phyloP scores from a whole-genome alignment of 495 filamentous ascomycete species.

The Neurospora cerealis region DNA sequence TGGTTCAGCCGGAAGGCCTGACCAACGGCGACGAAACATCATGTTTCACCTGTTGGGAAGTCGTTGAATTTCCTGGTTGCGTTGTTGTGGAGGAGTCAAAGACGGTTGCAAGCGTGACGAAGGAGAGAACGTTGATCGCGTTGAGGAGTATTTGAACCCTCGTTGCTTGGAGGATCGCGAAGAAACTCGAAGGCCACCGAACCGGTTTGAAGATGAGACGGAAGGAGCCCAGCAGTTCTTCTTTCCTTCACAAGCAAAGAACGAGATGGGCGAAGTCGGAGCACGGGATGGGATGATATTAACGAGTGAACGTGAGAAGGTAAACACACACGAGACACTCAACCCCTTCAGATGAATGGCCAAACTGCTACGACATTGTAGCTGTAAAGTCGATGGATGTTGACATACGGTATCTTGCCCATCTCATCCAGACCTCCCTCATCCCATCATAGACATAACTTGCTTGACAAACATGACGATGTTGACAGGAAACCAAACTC shows the following conservation, averaged over 20 bases:
- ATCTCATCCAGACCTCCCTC: background rate
- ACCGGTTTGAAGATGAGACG: background rate
- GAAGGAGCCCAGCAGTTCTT: background rate
- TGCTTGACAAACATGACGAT: background rate
- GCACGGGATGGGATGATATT: background rate
- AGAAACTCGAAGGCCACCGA: background rate
- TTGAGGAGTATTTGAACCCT: background rate
- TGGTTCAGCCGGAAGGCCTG: constrained; percentile 61
- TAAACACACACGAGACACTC: background rate
- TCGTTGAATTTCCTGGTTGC: background rate
- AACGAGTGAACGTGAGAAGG: background rate
- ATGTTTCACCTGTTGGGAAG: background rate
- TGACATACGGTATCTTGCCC: background rate
- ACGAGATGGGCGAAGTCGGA: background rate
- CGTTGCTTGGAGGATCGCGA: background rate
- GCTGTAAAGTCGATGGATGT: background rate
- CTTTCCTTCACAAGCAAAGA: background rate
- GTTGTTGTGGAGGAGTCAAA: background rate
- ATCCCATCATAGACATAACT: background rate
- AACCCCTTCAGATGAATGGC: background rate
- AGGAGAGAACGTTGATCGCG: background rate
- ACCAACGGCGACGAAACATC: constrained; percentile 61
- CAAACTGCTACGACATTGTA: background rate
- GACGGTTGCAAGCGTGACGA: background rate
- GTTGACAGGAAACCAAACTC: background rate